Evolutionary conservation across 2,329 filamentous ascomycete species (phyloP).

Genomic region (Dothiorella sarmentorum): DNA sequence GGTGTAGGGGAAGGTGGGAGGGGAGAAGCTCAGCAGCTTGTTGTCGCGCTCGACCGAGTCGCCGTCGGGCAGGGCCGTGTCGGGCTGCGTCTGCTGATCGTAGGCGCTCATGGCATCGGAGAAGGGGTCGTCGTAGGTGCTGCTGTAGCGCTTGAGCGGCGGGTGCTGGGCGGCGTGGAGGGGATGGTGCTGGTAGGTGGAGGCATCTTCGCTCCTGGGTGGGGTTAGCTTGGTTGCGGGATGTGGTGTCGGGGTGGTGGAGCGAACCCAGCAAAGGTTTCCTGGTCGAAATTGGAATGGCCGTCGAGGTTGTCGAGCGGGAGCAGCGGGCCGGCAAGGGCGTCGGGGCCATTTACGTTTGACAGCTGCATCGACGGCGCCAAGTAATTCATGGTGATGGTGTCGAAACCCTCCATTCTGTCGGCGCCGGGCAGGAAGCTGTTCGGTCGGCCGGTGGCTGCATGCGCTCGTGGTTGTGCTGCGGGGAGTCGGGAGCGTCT

Average conservation of each 20-base stretch:
- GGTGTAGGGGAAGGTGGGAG: constrained; percentile 51
- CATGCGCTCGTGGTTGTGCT: constrained; percentile 26
- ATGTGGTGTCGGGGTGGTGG: constrained; percentile 20
- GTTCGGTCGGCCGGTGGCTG: constrained; percentile 25
- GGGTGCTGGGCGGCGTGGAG: constrained; percentile 37
- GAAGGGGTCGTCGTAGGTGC: constrained; percentile 49
- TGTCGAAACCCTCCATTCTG: constrained; percentile 59
- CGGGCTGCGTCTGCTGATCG: constrained; percentile 43
- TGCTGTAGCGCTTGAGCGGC: constrained; percentile 47
- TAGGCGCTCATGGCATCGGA: constrained; percentile 50
- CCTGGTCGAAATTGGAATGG: constrained; percentile 58
- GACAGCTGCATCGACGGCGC: constrained; percentile 55
- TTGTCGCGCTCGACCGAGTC: constrained; percentile 63
- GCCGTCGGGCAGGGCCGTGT: constrained; percentile 48
- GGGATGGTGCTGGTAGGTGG: constrained; percentile 44
- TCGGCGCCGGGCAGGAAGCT: too few species aligned
- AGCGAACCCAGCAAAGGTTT: constrained; percentile 58
- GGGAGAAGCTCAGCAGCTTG: constrained; percentile 51
- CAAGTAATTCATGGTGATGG: constrained; percentile 61
- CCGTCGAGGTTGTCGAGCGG: constrained; percentile 56
- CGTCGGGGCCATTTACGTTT: constrained; percentile 45
- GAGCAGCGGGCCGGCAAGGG: constrained; percentile 40
- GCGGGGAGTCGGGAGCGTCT: constrained; percentile 18
- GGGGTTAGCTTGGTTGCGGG: constrained; percentile 30
- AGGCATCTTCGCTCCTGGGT: constrained; percentile 51